phyloP scores from a whole-genome alignment of 345 rosid species.

The Psidium guajava region DNA sequence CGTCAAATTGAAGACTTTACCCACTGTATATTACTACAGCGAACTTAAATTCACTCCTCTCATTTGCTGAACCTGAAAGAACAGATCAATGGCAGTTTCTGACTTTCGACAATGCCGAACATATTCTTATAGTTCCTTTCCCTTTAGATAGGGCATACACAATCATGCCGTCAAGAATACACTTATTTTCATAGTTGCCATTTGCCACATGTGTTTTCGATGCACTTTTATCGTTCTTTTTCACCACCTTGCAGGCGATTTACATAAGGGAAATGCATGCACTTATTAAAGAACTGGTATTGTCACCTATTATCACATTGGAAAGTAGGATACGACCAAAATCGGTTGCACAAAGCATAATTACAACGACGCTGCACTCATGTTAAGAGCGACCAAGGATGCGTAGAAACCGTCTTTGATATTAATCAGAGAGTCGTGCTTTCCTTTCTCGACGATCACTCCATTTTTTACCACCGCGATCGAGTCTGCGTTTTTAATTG shows the following conservation, averaged over 20 bases:
- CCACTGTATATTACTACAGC: background rate
- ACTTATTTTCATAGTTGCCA: background rate
- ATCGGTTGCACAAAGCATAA: background rate
- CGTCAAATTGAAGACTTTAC: background rate
- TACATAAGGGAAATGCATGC: no score
- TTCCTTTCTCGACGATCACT: conserved; percentile 43
- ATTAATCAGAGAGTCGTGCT: conserved; percentile 26
- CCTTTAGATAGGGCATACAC: background rate
- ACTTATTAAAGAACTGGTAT: no score
- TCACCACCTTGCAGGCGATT: no score
- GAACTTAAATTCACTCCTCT: background rate
- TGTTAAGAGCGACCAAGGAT: conserved; percentile 31
- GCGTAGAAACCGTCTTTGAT: conserved; percentile 31
- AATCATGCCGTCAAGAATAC: background rate
- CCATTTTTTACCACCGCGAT: conserved; percentile 51
- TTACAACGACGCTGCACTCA: conserved; percentile 9
- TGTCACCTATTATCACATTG: background rate
- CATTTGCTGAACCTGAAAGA: background rate
- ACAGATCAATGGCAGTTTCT: background rate
- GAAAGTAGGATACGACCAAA: background rate
- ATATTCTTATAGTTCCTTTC: background rate
- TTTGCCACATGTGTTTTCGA: no score
- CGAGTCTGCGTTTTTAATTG: conserved; percentile 46
- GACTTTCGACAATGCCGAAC: background rate
- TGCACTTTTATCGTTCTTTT: no score